A percentile compares a stretch with the other conserved stretches of the same genome.
phyloP scores from a whole-genome alignment of 129 eudicot genomes.

The Logfia minima region DNA sequence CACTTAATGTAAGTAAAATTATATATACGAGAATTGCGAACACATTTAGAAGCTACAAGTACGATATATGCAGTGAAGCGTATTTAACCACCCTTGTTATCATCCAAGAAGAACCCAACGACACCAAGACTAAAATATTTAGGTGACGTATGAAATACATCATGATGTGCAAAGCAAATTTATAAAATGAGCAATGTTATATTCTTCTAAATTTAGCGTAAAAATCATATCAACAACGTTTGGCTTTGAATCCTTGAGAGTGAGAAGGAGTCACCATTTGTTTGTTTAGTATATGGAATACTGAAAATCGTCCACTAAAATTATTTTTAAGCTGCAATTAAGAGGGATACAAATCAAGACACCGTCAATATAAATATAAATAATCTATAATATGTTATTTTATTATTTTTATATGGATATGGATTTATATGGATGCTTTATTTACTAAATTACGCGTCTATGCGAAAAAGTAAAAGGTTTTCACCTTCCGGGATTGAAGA shows the following conservation, averaged over 20 bases:
- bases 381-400: no score
- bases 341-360: no score
- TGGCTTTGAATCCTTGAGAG: not conserved
- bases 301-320: no score
- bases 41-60: no score
- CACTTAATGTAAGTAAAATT: no score
- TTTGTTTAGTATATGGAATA: not conserved
- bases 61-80: no score
- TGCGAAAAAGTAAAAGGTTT: not conserved
- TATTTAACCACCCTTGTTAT: not conserved
- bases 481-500: not conserved
- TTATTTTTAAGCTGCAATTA: no score
- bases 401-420: no score
- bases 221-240: not conserved
- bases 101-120: not conserved
- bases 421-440: no score
- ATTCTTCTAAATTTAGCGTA: no score
- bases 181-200: not conserved
- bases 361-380: no score
- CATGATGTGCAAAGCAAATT: constrained; percentile 9
- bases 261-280: not conserved
- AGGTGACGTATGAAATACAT: not conserved
- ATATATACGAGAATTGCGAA: no score
- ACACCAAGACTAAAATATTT: not conserved
- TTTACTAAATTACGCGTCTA: not conserved